Base-by-base conservation (phyloP, 108 stramenopile species). In the Pseudonitzschia delicatissima region DNA sequence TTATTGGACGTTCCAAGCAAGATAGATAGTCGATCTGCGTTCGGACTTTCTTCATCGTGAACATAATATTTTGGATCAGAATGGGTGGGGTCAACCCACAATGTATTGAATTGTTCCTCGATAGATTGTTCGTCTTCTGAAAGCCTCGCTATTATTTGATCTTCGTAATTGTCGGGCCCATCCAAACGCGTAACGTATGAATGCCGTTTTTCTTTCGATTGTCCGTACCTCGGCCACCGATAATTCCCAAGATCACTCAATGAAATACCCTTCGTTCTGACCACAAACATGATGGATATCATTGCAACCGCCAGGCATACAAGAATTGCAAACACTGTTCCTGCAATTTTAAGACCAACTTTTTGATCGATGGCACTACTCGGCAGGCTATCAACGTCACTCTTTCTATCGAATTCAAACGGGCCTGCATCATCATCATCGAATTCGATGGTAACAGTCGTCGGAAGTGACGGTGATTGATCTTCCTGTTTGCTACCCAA, bases 1-100 rank as follows among this genome's bases (percentile, higher is more conserved):
- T 47, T n/a, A 35, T 66, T 73, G 20, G 57, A 42, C 12, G 64
- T 66, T 3, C 72, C 64, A 17, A 73, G 62, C 26, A 73, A 25
- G 1, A 66, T 33, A 3, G 72, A 27, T 60, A 60, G 26, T 18
- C 63, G 49, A 63, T 72, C 62, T 18, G 69, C 27, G 8, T 26
- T 29, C 26, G 45, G 45, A 48, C 13, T 31, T 32, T 64, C 45
- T 3, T 31, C 45, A 31, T 44, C 28, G 0, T 64, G 0, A 28
- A 18, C 25, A 23, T 8, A 35, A 9, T 34, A 25, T 67, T 55
- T 49, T 34, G 34, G 60, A 34, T 58, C 59, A 42, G 40, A 31
- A 58, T 47, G 57, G 68, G 31, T 20, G 15, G 72, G 64, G 35
- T 73, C 72, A 29, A 55, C 17, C 17, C 72, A 64, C 9, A 31